Base-by-base conservation (phyloP, 345 rosid genomes). In the Toxicodendron radicans region DNA sequence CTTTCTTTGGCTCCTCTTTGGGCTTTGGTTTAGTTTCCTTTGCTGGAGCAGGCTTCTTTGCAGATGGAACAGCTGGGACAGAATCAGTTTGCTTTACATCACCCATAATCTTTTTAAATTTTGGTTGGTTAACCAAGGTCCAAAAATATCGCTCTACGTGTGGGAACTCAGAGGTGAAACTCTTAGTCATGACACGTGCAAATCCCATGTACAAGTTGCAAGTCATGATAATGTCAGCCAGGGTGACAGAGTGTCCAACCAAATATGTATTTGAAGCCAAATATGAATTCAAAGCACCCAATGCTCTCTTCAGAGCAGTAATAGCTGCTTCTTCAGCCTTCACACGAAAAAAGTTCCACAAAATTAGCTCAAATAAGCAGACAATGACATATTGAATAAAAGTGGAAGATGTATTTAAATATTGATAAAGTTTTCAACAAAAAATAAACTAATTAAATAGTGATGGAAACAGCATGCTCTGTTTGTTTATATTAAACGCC, bases 71-170 rank as follows among this genome's bases (percentile, higher is more conserved):
- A 54, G 96, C 84, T 33, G 77, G 83, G 38, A 92, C 88, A 58
- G 91, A 82, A 30, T 87, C 93, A 0, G 97, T 69, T 82, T 95
- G 99, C 80, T 88, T 90, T 33, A 89, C 88, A 71, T 91, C 98
- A 68, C 98, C 98, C 23, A 95, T 3, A 43, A 95, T 77, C 81
- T 91, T 95, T 63, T 83, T 89, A 81, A 95, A 82, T 75, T 91
- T 90, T 27, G 99, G 98, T 67, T 95, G 99, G 84, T 95, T 95
- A 45, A 86, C 83, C 92, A 91, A 33, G 16, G 99, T 95, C 99
- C 99, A 95, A 77, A 93, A 95, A 89, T 93, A 91, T 78, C 99
- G 86, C 88, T 95, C 98, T 18, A 95, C 97, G 33, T 95, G 98
- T 59, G 98, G 99, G 85, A 91, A 95, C 73, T 82, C 95, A 1